Evolutionary conservation across 495 filamentous ascomycete species (phyloP).

Genomic region (Sordaria brevicollis): DNA sequence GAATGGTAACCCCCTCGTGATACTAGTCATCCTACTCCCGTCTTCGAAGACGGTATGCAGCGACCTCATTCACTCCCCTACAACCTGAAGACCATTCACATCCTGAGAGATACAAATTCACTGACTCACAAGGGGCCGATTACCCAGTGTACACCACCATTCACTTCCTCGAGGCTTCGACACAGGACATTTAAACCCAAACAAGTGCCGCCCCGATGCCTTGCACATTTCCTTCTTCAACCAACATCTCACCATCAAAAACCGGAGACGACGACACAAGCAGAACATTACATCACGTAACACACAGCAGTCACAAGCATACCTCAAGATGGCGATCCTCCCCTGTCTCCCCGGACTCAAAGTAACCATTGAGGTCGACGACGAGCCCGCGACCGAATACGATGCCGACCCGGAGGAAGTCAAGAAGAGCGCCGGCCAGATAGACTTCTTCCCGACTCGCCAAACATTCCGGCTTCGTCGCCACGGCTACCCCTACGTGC

Average conservation of each 20-base stretch:
- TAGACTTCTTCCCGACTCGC: neutral
- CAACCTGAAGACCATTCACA: too few species aligned
- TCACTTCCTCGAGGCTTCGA: neutral
- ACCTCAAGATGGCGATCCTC: constrained; percentile 30
- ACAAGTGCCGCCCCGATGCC: neutral
- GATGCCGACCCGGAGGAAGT: constrained; percentile 9
- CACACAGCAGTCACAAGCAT: too few species aligned
- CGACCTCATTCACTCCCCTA: neutral
- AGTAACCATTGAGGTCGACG: constrained; percentile 17
- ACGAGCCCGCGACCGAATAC: constrained; percentile 18
- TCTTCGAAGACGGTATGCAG: neutral
- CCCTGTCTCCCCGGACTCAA: constrained; percentile 17
- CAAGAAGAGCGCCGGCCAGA: neutral
- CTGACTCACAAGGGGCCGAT: too few species aligned
- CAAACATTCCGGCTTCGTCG: neutral
- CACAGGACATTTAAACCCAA: neutral
- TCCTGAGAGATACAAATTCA: too few species aligned
- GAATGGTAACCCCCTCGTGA: too few species aligned
- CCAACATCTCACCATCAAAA: too few species aligned
- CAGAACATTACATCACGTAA: too few species aligned
- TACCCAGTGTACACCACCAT: too few species aligned
- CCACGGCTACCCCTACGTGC: neutral
- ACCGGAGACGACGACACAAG: neutral
- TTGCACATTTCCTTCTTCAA: neutral
- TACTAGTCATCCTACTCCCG: too few species aligned